phyloP scores from a whole-genome alignment of 176 grass and related monocot genomes.

The Elymus sibiricus region DNA sequence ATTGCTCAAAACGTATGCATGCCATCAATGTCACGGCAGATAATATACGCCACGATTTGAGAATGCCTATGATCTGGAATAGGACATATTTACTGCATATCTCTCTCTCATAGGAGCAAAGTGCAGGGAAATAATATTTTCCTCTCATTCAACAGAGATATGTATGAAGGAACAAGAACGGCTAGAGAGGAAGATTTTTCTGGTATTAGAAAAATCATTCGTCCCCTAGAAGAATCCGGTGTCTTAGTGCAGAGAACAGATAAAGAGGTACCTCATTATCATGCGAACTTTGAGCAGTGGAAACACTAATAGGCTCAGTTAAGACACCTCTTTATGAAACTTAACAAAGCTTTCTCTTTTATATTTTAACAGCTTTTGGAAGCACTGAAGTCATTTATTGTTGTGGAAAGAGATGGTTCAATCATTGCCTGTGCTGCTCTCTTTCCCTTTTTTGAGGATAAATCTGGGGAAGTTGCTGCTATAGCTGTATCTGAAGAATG shows the following conservation, averaged over 20 bases:
- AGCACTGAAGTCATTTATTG: conserved; percentile 63
- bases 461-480: conserved; percentile 93
- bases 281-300: conserved; percentile 7
- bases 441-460: conserved; percentile 74
- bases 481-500: conserved; percentile 95
- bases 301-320: not conserved
- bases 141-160: conserved; percentile 45
- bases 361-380: conserved; percentile 52
- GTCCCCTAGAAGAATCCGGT: conserved; percentile 79
- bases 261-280: conserved; percentile 51
- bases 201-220: conserved; percentile 83
- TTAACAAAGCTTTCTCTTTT: conserved; percentile 17
- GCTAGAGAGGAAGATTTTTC: conserved; percentile 75
- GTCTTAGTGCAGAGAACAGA: conserved; percentile 70
- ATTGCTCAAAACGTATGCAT: not conserved
- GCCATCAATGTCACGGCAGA: not conserved
- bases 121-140: not conserved
- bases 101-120: not conserved
- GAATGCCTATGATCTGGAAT: not conserved
- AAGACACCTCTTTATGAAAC: conserved; percentile 18
- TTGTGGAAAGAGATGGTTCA: conserved; percentile 86
- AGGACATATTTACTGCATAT: conserved; percentile 14
- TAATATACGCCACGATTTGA: not conserved
- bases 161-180: conserved; percentile 90
- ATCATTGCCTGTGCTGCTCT: conserved; percentile 90